Base-by-base conservation (phyloP, 2,329 filamentous ascomycete genomes). In the Mycosphaerella arachidis region DNA sequence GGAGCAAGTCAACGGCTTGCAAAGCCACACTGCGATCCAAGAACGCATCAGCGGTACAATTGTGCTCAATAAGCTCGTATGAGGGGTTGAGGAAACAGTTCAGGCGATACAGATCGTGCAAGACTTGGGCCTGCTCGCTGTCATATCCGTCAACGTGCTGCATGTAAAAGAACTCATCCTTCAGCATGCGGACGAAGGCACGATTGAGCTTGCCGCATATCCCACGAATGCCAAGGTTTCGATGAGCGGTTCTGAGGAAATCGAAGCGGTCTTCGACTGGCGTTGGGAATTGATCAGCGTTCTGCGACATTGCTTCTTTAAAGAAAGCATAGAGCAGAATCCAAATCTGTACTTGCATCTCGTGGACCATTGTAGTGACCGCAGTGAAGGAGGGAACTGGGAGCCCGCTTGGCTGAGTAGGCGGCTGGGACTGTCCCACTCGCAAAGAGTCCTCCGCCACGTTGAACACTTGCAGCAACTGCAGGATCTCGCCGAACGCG, bases 341-440 rank as follows among this genome's bases (percentile, higher is more conserved):
- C 93, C 94, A 97, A 10, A 87, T 85, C 35, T 91, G 86, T 3
- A 96, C 84, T 69, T 96, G 88, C 81, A 96, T 89, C 67, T 97
- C 92, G 45, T 91, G 86, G 48, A 97, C 78, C 69, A 88, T 54
- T 5, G 62, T 64, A 10, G 56, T 68, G 9, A 71, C 60, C 13
- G 61, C 55, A 1, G 30, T 56, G 57, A 71, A 74, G 3, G 72
- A 68, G 13, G 64, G 63, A 16, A 66, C 51, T 29, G 64, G 52
- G 6, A 62, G 46, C 74, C 75, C 77, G 62, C 69, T 85, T 71
- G 78, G 85, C 75, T 78, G 76, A 77, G 70, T 84, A 73, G 87
- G 85, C 1, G 86, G 78, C 6, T 83, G 78, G 4, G 82, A 81
- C 68, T 92, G 85, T 0, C 91, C 91, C 48, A 95, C 84, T 18